Base-by-base conservation (phyloP, 108 stramenopile genomes). In the Cyclotella baltica region DNA sequence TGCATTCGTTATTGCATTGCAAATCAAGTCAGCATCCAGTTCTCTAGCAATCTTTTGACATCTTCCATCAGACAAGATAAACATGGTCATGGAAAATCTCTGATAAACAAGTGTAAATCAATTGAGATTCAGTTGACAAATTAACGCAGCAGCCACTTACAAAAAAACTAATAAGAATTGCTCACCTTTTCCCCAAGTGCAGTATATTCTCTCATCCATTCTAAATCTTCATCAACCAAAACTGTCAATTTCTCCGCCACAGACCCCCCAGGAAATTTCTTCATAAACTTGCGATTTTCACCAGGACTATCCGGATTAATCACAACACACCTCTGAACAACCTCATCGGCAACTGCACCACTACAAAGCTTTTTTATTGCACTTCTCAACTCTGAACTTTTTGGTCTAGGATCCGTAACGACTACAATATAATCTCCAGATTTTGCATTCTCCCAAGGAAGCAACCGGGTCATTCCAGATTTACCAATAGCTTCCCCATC, bases 261-360 rank as follows among this genome's bases (percentile, higher is more conserved):
- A 27, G 53, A 81, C 28, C 20, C 62, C 59, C 35, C 73, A 10
- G 70, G 56, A 29, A 82, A 78, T 35, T 80, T 88, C 85, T 91
- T 95, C 67, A 91, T 20, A 59, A 79, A 89, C 38, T 89, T 67
- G 33, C 89, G 76, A 77, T 93, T 95, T 73, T 93, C 90, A 0
- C 89, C 83, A 16, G 94, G 92, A 4, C 84, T 83, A 83, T 95
- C 94, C 4, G 94, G 85, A 79, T 93, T 93, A 57, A 95, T 87
- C 3, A 93, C 62, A 15, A 93, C 78, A 59, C 86, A 64, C 34
- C 78, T 75, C 30, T 29, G 51, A 22, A 86, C 87, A 16, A 56
- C 58, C 18, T 87, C 85, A 58, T 91, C 65, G 0, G 38, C 66
- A 9, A 58, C 67, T 0, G 36, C 31, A 2, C 30, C 58, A 62